These are phyloP conservation scores for Vachellia collinsii DNA, from an alignment of 306 rosid genomes.

Conservation along the genomic window DNA sequence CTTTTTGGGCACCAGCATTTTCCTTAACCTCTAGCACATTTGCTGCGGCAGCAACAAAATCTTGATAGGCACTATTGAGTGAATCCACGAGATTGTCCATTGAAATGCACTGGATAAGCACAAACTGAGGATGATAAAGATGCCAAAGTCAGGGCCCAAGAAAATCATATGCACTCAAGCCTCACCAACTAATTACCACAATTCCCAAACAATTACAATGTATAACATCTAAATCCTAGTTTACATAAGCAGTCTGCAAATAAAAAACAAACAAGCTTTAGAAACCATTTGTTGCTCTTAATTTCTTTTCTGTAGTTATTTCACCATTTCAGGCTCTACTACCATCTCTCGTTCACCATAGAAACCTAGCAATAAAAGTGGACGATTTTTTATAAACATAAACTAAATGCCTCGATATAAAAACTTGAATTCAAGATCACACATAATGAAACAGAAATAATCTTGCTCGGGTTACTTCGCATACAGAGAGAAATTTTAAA, in stretches of 20 bases:
- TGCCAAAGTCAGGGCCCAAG: neutral
- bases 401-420: neutral
- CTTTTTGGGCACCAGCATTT: constrained; percentile 47
- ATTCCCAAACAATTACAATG: constrained; percentile 4
- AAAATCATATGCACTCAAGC: neutral
- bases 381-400: neutral
- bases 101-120: neutral
- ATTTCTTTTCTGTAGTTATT: neutral
- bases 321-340: neutral
- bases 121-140: neutral
- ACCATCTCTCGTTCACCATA: neutral
- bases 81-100: constrained; percentile 65
- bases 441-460: neutral
- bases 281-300: neutral
- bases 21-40: constrained; percentile 59
- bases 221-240: neutral
- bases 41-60: constrained; percentile 59
- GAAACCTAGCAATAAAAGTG: neutral
- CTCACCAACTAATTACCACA: neutral
- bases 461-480: neutral
- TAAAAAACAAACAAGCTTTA: neutral
- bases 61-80: constrained; percentile 54
- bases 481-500: neutral
- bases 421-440: neutral
- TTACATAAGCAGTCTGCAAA: neutral